Evolutionary conservation across 2,329 filamentous ascomycete genomes (phyloP).

Genomic region (Ascosphaera aggregata): DNA sequence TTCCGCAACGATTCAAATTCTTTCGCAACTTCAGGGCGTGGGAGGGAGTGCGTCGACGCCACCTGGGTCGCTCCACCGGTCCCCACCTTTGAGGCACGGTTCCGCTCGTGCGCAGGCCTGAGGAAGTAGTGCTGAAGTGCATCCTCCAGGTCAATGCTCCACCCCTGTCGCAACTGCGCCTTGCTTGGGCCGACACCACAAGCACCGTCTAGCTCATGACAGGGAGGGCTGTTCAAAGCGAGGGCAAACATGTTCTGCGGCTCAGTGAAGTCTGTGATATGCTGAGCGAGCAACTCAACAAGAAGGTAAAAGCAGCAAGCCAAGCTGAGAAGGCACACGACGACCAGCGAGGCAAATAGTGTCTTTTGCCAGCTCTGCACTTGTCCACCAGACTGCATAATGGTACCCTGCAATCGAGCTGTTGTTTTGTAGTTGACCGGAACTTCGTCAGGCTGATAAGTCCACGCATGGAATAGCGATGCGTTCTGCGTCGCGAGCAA

Average conservation of each 20-base stretch:
- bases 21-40: background rate
- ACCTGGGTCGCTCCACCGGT: background rate
- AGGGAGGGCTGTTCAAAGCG: constrained; percentile 40
- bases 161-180: constrained; percentile 23
- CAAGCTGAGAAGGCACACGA: constrained; percentile 44
- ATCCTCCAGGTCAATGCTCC: constrained; percentile 23
- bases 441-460: too few species aligned
- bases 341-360: constrained; percentile 42
- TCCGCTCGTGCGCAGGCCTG: constrained; percentile 1
- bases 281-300: constrained; percentile 26
- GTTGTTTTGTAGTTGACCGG: background rate
- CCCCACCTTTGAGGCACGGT: too few species aligned
- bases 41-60: background rate
- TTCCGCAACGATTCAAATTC: background rate
- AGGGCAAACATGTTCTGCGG: constrained; percentile 52
- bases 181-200: constrained; percentile 33
- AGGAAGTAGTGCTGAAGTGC: constrained; percentile 30
- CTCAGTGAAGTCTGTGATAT: constrained; percentile 59
- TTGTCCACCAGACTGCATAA: background rate
- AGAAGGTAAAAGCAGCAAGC: constrained; percentile 41
- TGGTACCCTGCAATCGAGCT: background rate
- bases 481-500: constrained; percentile 34
- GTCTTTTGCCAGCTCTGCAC: constrained; percentile 33
- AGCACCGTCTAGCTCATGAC: constrained; percentile 26
- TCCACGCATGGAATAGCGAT: background rate